Evolutionary conservation across 768 basidiomycete genomes (phyloP).

Genomic region (Cyathus striatus): DNA sequence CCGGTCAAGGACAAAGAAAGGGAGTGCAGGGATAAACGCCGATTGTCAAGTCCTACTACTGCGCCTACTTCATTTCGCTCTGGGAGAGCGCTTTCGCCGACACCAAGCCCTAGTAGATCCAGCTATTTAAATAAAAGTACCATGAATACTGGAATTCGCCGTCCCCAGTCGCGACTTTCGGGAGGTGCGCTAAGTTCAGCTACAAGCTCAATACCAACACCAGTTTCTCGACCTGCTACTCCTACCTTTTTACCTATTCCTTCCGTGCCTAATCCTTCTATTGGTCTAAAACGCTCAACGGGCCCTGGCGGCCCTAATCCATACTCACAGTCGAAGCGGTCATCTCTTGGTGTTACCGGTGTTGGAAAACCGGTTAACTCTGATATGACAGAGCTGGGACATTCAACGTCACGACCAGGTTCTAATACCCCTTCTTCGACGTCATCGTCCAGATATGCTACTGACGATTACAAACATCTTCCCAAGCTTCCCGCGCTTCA

Average conservation of each 20-base stretch:
- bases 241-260: constrained; percentile 77
- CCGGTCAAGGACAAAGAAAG: constrained; percentile 54
- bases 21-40: constrained; percentile 41
- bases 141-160: constrained; percentile 41
- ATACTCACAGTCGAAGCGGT: constrained; percentile 46
- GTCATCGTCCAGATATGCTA: constrained; percentile 20
- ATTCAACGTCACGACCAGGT: constrained; percentile 19
- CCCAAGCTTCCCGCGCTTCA: constrained; percentile 37
- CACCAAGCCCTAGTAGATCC: constrained; percentile 28
- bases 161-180: constrained; percentile 74
- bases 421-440: constrained; percentile 24
- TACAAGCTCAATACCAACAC: constrained; percentile 57
- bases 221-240: constrained; percentile 66
- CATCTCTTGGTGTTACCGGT: constrained; percentile 56
- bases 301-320: constrained; percentile 40
- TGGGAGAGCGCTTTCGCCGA: constrained; percentile 34
- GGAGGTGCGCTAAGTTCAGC: constrained; percentile 44
- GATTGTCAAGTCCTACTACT: constrained; percentile 60
- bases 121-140: constrained; percentile 38
- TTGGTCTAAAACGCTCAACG: constrained; percentile 56
- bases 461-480: constrained; percentile 29
- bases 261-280: constrained; percentile 33
- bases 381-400: no score
- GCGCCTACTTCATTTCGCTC: constrained; percentile 50
- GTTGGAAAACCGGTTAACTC: no score